phyloP scores from a whole-genome alignment of 306 rosid species.

The Quercus aquifolioides region DNA sequence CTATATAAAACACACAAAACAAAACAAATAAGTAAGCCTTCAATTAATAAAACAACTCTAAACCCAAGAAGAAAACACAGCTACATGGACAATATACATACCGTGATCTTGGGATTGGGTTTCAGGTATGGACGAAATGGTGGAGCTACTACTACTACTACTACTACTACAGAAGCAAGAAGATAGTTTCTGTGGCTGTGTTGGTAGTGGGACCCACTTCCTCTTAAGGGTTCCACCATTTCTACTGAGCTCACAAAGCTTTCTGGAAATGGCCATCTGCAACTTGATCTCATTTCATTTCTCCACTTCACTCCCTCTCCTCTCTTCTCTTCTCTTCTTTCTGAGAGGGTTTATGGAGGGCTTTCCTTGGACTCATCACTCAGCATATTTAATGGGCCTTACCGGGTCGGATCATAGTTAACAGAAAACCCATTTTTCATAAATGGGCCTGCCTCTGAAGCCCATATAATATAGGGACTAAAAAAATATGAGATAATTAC shows the following conservation, averaged over 20 bases:
- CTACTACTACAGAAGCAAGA: conserved; percentile 12
- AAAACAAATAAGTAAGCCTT: neutral
- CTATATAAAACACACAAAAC: neutral
- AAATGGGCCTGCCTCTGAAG: neutral
- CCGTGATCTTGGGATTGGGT: conserved; percentile 50
- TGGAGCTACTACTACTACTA: conserved; percentile 10
- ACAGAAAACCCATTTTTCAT: neutral
- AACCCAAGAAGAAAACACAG: too few species aligned
- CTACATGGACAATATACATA: neutral
- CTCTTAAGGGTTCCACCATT: conserved; percentile 10
- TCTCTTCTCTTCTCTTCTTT: neutral
- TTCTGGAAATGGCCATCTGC: conserved; percentile 45
- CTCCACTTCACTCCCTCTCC: neutral
- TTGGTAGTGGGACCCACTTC: neutral
- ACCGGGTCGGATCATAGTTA: neutral
- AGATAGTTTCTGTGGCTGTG: neutral
- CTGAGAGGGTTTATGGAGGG: conserved; percentile 34
- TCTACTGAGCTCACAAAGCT: conserved; percentile 3
- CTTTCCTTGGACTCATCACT: neutral
- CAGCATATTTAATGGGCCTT: too few species aligned
- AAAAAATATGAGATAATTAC: too few species aligned
- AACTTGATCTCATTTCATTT: neutral
- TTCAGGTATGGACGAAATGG: conserved; percentile 35
- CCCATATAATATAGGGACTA: neutral
- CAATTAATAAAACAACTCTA: neutral